Evolutionary conservation across 2,329 filamentous ascomycete genomes (phyloP).

Genomic region (Didymella pomorum): DNA sequence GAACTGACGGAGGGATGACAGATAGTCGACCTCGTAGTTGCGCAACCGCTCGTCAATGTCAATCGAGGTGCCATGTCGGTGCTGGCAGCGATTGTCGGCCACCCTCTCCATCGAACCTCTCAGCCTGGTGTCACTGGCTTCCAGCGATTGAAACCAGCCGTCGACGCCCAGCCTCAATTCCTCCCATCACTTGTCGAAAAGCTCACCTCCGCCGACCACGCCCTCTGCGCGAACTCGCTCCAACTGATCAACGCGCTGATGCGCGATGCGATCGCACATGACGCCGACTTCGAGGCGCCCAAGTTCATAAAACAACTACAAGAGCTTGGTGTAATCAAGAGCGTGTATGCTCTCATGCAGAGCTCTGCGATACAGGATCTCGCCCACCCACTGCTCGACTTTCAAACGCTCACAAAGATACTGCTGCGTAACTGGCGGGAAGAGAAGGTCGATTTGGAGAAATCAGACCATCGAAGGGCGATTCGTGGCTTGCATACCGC

Average conservation of each 20-base stretch:
- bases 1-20: conserved; percentile 41
- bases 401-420: conserved; percentile 89
- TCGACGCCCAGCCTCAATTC: conserved; percentile 91
- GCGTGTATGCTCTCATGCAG: conserved; percentile 91
- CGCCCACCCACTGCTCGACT: conserved; percentile 88
- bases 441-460: conserved; percentile 82
- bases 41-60: conserved; percentile 95
- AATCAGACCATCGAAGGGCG: conserved; percentile 85
- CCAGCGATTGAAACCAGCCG: conserved; percentile 87
- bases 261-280: conserved; percentile 84
- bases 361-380: conserved; percentile 90
- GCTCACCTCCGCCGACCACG: conserved; percentile 92
- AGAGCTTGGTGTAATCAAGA: conserved; percentile 90
- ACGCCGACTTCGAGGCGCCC: conserved; percentile 85
- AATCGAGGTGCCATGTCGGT: conserved; percentile 96
- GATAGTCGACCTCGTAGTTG: conserved; percentile 92
- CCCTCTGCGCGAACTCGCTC: conserved; percentile 91
- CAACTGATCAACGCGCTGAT: conserved; percentile 96
- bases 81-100: conserved; percentile 88
- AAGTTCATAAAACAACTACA: conserved; percentile 94
- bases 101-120: conserved; percentile 69
- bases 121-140: conserved; percentile 80
- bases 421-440: conserved; percentile 88
- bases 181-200: conserved; percentile 92
- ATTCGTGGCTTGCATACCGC: conserved; percentile 86